Conservation (phyloP, 352 stramenopile genomes). For the Peronosclerospora sorghi region DNA sequence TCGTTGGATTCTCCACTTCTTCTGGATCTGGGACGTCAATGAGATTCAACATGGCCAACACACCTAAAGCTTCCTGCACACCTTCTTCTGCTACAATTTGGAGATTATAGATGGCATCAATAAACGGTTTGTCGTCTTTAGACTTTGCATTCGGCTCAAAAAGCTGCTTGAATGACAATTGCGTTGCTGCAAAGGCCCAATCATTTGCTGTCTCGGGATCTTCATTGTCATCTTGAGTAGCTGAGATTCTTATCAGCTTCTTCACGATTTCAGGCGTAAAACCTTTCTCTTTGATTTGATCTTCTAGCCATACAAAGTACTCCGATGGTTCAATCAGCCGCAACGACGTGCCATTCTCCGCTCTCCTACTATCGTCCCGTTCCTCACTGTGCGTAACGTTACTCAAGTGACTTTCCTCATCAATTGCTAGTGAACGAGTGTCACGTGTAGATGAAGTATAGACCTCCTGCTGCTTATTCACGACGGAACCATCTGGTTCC, state of each 20-base stretch:
- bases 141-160: conserved; percentile 28
- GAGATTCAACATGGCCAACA: conserved; percentile 46
- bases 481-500: conserved; percentile 10
- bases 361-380: background rate
- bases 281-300: conserved; percentile 34
- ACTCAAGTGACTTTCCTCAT: background rate
- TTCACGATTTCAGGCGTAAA: conserved; percentile 30
- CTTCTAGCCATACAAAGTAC: conserved; percentile 37
- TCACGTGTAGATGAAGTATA: too few species aligned
- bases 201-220: conserved; percentile 20
- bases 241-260: conserved; percentile 18
- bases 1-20: conserved; percentile 8
- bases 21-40: conserved; percentile 29
- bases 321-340: conserved; percentile 27
- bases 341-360: conserved; percentile 2
- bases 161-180: conserved; percentile 46
- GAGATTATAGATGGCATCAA: conserved; percentile 32
- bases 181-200: conserved; percentile 41
- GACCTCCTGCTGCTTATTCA: too few species aligned
- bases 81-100: conserved; percentile 31
- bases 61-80: conserved; percentile 24
- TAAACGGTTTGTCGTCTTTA: conserved; percentile 18
- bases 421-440: background rate
- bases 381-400: background rate
- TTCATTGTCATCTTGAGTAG: background rate